A percentile compares a stretch with the other conserved stretches of the same genome.
Evolutionary conservation across 1,284 basidiomycete genomes (phyloP).

Genomic region (Cutaneotrichosporon sp.): DNA sequence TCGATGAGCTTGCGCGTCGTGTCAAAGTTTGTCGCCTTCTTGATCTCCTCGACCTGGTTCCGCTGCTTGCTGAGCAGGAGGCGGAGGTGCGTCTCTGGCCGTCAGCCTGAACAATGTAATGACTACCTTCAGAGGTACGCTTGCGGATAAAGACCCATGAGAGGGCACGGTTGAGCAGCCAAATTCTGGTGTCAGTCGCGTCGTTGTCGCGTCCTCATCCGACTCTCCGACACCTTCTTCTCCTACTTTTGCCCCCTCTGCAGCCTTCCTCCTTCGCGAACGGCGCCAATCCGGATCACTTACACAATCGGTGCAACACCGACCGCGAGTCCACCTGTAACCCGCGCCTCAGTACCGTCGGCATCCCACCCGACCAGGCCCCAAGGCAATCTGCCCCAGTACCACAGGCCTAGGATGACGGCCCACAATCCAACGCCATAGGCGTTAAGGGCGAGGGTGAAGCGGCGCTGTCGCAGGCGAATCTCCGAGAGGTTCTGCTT

Average conservation of each 20-base stretch:
- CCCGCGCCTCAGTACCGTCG: conserved; percentile 56
- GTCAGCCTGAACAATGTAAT: background rate
- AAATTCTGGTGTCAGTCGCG: conserved; percentile 60
- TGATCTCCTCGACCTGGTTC: conserved; percentile 90
- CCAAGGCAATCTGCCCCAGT: conserved; percentile 63
- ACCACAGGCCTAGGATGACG: conserved; percentile 79
- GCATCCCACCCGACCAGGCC: conserved; percentile 43
- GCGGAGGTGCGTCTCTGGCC: conserved; percentile 73
- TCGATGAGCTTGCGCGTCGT: conserved; percentile 85
- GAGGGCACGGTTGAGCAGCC: conserved; percentile 77
- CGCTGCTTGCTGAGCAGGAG: conserved; percentile 74
- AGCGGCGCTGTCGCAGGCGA: conserved; percentile 76
- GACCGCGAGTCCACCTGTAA: conserved; percentile 59
- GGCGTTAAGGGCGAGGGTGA: conserved; percentile 74
- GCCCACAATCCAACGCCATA: conserved; percentile 80
- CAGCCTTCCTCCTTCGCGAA: background rate
- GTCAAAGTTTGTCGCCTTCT: conserved; percentile 96
- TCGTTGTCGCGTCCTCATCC: background rate
- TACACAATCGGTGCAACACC: conserved; percentile 76
- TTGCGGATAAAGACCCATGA: conserved; percentile 83
- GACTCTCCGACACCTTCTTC: background rate
- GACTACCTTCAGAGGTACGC: conserved; percentile 79
- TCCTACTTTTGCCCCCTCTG: background rate
- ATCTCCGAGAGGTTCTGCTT: conserved; percentile 84
- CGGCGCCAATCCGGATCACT: conserved; percentile 34